These are phyloP conservation scores for Hypoxylon sp. DNA, from an alignment of 2,329 filamentous ascomycete species.

Conservation along the genomic window DNA sequence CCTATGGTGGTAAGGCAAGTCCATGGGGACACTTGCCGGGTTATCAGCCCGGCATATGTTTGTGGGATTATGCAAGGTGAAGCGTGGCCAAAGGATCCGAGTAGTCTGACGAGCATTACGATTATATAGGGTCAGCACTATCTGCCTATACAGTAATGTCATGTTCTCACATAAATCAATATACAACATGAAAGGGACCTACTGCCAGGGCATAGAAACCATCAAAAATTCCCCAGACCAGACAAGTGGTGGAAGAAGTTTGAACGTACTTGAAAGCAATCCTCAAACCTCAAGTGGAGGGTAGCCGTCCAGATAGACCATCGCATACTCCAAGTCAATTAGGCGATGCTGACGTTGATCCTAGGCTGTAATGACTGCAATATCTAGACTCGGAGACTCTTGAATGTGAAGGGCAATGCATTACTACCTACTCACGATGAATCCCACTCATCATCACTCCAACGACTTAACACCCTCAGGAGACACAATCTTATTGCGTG, in stretches of 20 bases:
- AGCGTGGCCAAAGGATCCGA: constrained; percentile 4
- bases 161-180: neutral
- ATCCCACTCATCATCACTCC: neutral
- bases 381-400: neutral
- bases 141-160: neutral
- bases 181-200: too few species aligned
- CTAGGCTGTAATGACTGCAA: neutral
- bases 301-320: neutral
- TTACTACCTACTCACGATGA: neutral
- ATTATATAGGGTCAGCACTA: neutral
- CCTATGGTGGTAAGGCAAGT: constrained; percentile 21
- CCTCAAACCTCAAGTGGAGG: too few species aligned
- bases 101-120: neutral
- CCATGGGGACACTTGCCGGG: constrained; percentile 1
- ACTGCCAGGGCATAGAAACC: too few species aligned
- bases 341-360: neutral
- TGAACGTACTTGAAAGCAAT: too few species aligned
- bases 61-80: constrained; percentile 20
- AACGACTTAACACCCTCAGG: neutral
- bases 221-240: too few species aligned
- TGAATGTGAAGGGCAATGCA: neutral
- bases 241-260: too few species aligned
- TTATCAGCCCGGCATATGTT: constrained; percentile 8
- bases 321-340: neutral
- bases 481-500: neutral